A percentile compares a stretch with the other conserved stretches of the same genome.
These are phyloP conservation scores for Trypethelium eluteriae DNA, from an alignment of 495 filamentous ascomycete species.

Conservation along the genomic window DNA sequence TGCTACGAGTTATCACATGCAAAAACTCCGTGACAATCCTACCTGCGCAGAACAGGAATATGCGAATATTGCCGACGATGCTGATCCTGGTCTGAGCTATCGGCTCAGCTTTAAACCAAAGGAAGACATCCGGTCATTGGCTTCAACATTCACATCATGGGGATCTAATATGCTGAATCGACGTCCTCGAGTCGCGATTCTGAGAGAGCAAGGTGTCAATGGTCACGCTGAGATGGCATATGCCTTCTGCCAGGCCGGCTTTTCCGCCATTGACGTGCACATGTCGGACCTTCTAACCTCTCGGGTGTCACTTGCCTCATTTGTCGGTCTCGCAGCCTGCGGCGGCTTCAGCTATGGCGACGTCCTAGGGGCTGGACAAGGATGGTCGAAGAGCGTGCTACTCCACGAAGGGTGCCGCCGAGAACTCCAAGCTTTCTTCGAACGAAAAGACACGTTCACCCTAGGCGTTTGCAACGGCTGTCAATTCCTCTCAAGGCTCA, in stretches of 20 bases:
- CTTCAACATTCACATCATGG: slow-evolving; percentile 50
- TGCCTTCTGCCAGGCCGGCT: slow-evolving; percentile 85
- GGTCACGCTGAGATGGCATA: slow-evolving; percentile 96
- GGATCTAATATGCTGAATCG: slow-evolving; percentile 53
- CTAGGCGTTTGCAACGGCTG: slow-evolving; percentile 97
- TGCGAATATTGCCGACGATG: slow-evolving; percentile 62
- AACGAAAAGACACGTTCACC: slow-evolving; percentile 80
- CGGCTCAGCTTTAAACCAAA: slow-evolving; percentile 74
- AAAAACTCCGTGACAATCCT: slow-evolving; percentile 82
- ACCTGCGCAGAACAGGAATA: slow-evolving; percentile 81
- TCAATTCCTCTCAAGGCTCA: slow-evolving; percentile 83
- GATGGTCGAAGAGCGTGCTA: slow-evolving; percentile 93
- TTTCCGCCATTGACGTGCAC: slow-evolving; percentile 87
- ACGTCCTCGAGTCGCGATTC: slow-evolving; percentile 81
- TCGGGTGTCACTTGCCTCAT: slow-evolving; percentile 65
- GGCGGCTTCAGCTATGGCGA: slow-evolving; percentile 98
- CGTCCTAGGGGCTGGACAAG: slow-evolving; percentile 86
- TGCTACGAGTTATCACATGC: slow-evolving; percentile 82
- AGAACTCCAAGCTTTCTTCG: slow-evolving; percentile 81
- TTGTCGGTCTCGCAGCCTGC: slow-evolving; percentile 83
- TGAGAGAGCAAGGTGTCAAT: slow-evolving; percentile 92
- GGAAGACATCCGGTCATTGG: slow-evolving; percentile 63
- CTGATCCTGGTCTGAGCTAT: slow-evolving; percentile 78
- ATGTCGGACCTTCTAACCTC: slow-evolving; percentile 89
- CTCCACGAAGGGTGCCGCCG: slow-evolving; percentile 67